These are phyloP conservation scores for Aphanomyces astaci DNA, from an alignment of 352 stramenopile species.

Conservation along the genomic window DNA sequence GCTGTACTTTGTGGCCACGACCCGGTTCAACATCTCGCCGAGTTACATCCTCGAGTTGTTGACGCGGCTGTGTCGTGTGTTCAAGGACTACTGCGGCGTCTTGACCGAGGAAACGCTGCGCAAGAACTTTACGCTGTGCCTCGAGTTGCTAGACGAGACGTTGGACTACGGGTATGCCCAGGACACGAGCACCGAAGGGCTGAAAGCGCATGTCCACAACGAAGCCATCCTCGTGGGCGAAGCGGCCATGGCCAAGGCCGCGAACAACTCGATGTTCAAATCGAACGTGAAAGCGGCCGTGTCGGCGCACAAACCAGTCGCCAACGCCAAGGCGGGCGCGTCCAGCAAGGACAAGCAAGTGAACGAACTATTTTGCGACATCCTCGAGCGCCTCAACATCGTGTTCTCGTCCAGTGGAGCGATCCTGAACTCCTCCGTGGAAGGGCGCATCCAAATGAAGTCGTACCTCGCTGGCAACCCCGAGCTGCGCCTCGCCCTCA, in stretches of 20 bases:
- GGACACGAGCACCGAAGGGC: conserved; percentile 95
- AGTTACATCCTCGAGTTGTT: conserved; percentile 95
- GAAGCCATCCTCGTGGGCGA: conserved; percentile 92
- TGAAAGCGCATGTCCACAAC: conserved; percentile 98
- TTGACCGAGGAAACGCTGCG: conserved; percentile 97
- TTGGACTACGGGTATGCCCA: conserved; percentile 98
- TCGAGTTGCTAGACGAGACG: conserved; percentile 98
- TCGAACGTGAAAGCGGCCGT: conserved; percentile 69
- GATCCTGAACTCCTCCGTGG: conserved; percentile 96
- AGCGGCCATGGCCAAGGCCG: conserved; percentile 73
- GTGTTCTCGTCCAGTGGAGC: conserved; percentile 94
- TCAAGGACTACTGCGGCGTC: conserved; percentile 99
- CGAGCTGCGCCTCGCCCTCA: conserved; percentile 92
- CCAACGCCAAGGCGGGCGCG: conserved; percentile 35
- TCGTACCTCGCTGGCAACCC: conserved; percentile 96
- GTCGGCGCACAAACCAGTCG: conserved; percentile 85
- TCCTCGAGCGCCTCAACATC: conserved; percentile 96
- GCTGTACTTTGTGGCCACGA: conserved; percentile 97
- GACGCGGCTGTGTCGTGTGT: conserved; percentile 90
- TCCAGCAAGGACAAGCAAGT: conserved; percentile 79
- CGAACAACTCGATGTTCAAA: conserved; percentile 84
- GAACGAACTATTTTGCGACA: conserved; percentile 99
- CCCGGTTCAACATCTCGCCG: conserved; percentile 94
- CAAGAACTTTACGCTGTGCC: conserved; percentile 99
- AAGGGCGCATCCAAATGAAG: conserved; percentile 98